Evolutionary conservation across 2,329 filamentous ascomycete genomes (phyloP).

Genomic region (Colletotrichum theobromicola): DNA sequence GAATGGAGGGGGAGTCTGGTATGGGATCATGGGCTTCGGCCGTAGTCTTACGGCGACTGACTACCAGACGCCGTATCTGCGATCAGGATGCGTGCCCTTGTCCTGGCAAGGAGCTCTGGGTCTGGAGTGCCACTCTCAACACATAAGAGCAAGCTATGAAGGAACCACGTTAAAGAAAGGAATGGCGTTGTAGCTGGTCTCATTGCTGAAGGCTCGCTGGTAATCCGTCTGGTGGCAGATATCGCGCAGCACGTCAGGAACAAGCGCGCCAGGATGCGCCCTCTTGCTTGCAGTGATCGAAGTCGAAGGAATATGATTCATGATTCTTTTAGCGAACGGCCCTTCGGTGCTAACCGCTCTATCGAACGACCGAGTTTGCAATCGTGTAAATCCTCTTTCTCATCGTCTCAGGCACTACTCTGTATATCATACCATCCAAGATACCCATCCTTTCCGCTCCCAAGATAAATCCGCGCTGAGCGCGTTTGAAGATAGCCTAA

Average conservation of each 20-base stretch:
- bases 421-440: background rate
- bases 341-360: background rate
- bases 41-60: constrained; percentile 90
- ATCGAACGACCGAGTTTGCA: background rate
- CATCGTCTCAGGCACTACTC: background rate
- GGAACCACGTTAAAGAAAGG: constrained; percentile 92
- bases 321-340: background rate
- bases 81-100: constrained; percentile 95
- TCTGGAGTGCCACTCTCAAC: constrained; percentile 84
- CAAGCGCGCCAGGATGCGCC: constrained; percentile 94
- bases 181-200: constrained; percentile 91
- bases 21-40: constrained; percentile 93
- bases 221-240: constrained; percentile 90
- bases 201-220: constrained; percentile 91
- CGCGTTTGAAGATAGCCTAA: background rate
- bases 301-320: constrained; percentile 87
- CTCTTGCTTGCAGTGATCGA: constrained; percentile 87
- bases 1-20: constrained; percentile 85
- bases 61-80: constrained; percentile 95
- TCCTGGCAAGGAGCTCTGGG: constrained; percentile 98
- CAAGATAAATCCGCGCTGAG: background rate
- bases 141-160: constrained; percentile 96
- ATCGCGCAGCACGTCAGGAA: constrained; percentile 86
- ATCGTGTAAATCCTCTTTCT: background rate
- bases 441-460: background rate